These are phyloP conservation scores for Boletellus ananiceps DNA, from an alignment of 768 basidiomycete species.

Conservation along the genomic window DNA sequence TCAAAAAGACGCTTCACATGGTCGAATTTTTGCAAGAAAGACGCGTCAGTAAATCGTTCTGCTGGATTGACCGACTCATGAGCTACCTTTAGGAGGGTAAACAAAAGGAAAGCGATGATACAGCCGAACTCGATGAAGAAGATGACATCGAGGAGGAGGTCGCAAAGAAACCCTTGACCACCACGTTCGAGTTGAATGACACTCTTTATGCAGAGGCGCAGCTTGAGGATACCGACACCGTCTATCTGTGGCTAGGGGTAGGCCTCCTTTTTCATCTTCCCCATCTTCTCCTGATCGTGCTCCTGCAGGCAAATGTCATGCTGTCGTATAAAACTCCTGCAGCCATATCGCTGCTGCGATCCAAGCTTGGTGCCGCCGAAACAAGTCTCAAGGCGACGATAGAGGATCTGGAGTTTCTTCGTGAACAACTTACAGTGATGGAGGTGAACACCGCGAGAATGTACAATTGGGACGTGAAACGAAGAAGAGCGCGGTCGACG, in stretches of 20 bases:
- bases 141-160: conserved; percentile 44
- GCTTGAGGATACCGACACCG: conserved; percentile 80
- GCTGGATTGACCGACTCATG: background rate
- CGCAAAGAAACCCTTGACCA: conserved; percentile 58
- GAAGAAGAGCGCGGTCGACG: conserved; percentile 54
- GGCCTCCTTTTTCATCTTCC: conserved; percentile 23
- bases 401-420: conserved; percentile 88
- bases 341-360: conserved; percentile 67
- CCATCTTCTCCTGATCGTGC: background rate
- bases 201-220: conserved; percentile 92
- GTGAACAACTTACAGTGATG: conserved; percentile 96
- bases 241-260: conserved; percentile 95
- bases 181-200: conserved; percentile 94
- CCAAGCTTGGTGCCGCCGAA: conserved; percentile 73
- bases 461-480: conserved; percentile 93
- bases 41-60: conserved; percentile 44
- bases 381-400: conserved; percentile 58
- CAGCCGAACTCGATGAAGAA: conserved; percentile 55
- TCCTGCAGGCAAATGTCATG: conserved; percentile 92
- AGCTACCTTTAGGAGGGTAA: conserved; percentile 52
- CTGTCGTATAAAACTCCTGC: conserved; percentile 83
- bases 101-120: conserved; percentile 30
- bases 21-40: conserved; percentile 75
- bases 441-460: conserved; percentile 93
- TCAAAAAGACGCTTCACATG: conserved; percentile 87